Conservation (phyloP, 495 filamentous ascomycete genomes). For the Aspergillus kassunensis region DNA sequence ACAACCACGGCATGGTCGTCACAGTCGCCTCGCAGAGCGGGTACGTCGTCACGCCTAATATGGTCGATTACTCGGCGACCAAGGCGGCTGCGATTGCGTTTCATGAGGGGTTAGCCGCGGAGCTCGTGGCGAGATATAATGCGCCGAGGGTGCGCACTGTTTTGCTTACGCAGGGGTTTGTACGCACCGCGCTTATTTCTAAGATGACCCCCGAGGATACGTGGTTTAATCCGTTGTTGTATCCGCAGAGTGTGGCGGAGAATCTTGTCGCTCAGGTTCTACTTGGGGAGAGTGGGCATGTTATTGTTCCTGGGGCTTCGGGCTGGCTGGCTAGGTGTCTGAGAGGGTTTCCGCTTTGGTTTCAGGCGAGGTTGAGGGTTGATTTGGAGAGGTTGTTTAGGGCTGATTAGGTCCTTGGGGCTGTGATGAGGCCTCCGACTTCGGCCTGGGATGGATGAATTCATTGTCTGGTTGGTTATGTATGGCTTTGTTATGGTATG, state of each 20-base stretch:
- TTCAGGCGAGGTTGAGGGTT: constrained; percentile 33
- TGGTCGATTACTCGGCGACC: constrained; percentile 64
- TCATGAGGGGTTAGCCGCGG: constrained; percentile 65
- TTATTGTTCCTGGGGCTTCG: constrained; percentile 16
- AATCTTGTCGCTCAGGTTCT: constrained; percentile 57
- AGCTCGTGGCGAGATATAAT: constrained; percentile 57
- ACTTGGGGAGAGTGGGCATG: constrained; percentile 31
- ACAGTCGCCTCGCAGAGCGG: constrained; percentile 64
- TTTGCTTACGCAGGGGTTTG: constrained; percentile 62
- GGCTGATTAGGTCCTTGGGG: constrained; percentile 20
- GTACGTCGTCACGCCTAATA: constrained; percentile 56
- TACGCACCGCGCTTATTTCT: constrained; percentile 57
- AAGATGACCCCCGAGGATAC: constrained; percentile 51
- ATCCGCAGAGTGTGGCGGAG: constrained; percentile 63
- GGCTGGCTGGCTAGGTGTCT: constrained; percentile 30
- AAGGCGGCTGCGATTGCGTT: constrained; percentile 66
- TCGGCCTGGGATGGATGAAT: no score
- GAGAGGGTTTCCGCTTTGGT: constrained; percentile 40
- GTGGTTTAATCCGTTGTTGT: constrained; percentile 53
- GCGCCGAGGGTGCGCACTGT: constrained; percentile 63
- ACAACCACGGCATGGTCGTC: constrained; percentile 71
- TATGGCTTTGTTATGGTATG: no score
- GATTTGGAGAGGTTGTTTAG: constrained; percentile 31
- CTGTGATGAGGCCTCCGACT: no score
- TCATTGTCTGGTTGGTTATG: no score